These are phyloP conservation scores for Aspergillus sclerotioniger DNA, from an alignment of 495 filamentous ascomycete genomes.

Conservation along the genomic window DNA sequence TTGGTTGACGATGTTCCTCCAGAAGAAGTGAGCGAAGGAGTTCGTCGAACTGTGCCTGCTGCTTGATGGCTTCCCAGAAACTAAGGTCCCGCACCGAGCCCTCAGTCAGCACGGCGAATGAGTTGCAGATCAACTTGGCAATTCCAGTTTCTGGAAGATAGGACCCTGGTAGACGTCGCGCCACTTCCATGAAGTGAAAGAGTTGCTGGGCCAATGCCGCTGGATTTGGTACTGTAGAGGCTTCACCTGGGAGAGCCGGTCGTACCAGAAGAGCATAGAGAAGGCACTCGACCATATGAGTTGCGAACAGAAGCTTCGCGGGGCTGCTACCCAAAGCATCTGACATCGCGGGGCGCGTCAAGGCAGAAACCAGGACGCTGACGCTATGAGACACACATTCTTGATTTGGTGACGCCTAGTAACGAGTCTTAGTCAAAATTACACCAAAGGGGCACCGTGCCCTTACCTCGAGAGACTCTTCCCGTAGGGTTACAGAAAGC, in stretches of 20 bases:
- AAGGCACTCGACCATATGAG: constrained; percentile 38
- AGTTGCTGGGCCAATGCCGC: constrained; percentile 28
- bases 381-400: constrained; percentile 47
- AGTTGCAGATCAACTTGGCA: constrained; percentile 47
- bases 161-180: constrained; percentile 14
- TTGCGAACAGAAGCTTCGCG: constrained; percentile 30
- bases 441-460: background rate
- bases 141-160: constrained; percentile 13
- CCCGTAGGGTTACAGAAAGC: constrained; percentile 51
- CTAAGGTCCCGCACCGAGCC: constrained; percentile 56
- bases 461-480: constrained; percentile 42
- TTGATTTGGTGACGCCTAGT: constrained; percentile 32
- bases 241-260: constrained; percentile 11
- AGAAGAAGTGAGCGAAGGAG: constrained; percentile 39
- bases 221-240: constrained; percentile 20
- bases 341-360: constrained; percentile 37
- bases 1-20: constrained; percentile 29
- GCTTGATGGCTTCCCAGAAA: constrained; percentile 60
- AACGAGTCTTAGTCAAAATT: constrained; percentile 9
- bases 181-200: constrained; percentile 30
- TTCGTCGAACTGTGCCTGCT: constrained; percentile 38
- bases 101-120: constrained; percentile 64
- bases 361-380: constrained; percentile 35
- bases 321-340: constrained; percentile 18
- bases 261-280: constrained; percentile 29